Base-by-base conservation (phyloP, 768 basidiomycete species). In the Mycena metata region DNA sequence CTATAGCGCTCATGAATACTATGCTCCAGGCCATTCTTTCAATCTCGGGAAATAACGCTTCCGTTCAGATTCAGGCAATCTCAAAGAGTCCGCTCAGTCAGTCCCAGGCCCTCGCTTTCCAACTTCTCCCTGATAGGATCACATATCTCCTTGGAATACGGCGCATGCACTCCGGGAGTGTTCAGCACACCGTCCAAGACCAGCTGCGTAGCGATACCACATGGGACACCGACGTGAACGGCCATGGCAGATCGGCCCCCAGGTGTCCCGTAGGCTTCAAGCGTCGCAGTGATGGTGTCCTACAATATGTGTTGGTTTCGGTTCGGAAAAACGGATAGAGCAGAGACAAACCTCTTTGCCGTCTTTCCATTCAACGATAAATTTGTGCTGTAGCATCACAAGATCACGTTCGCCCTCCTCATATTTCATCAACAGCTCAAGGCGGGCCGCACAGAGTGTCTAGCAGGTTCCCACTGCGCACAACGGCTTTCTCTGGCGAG, bases 311-410 rank as follows among this genome's bases (percentile, higher is more conserved):
- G 30, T n/a, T n/a, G n/a, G n/a, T 21, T 58, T 5, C 49, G 45
- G 45, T 54, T 57, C 73, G 68, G 36, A 65, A 67, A n/a, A 23
- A 47, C 33, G 35, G 17, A 60, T 63, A 23, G 16, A 51, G 73
- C 86, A 58, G 67, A 30, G 30, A 30, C 30, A 6, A 30, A 90
- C 91, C 81, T 87, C 83, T 52, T 81, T 86, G 52, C 97, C 96
- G 75, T 98, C 95, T 39, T 87, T 85, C 88, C 92, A 93, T 77
- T 96, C 91, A 42, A 99, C 91, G 73, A 95, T 82, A 77, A 99
- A 99, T 84, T 96, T 97, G 88, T 99, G 97, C 82, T 98, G 97
- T 60, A 99, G 90, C 91, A 99, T 95, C 67, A 99, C 94, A 68
- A 99, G 88, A 80, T 99, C 97, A 15, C 95, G 91, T 81, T 99